Evolutionary conservation across 2,329 filamentous ascomycete species (phyloP).

Genomic region (Canariomyces notabilis): DNA sequence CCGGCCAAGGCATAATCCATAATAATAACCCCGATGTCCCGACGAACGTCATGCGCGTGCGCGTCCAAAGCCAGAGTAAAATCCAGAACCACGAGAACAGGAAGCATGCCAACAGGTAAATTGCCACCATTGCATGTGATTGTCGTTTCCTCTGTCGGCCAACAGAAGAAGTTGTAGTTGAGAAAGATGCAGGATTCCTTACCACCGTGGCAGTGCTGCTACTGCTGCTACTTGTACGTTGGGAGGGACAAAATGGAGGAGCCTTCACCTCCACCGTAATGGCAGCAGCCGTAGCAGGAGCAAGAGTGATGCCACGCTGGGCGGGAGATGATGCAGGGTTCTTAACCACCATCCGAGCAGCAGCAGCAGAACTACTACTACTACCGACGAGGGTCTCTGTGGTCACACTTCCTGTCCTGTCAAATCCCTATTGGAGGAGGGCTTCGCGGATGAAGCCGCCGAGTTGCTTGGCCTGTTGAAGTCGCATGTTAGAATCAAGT

Average conservation of each 20-base stretch:
- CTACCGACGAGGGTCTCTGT: background rate
- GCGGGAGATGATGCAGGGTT: no score
- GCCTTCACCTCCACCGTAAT: no score
- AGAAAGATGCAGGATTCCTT: no score
- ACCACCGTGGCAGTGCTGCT: no score
- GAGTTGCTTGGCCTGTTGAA: slow-evolving; percentile 33
- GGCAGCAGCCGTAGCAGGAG: no score
- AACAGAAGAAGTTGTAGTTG: background rate
- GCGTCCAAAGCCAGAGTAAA: background rate
- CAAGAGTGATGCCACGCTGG: no score
- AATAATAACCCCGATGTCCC: no score
- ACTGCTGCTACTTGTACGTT: no score
- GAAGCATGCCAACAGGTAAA: background rate
- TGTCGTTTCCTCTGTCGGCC: background rate
- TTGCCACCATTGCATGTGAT: background rate
- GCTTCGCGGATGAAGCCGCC: slow-evolving; percentile 33
- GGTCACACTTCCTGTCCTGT: background rate
- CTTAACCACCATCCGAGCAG: background rate
- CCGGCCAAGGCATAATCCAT: background rate
- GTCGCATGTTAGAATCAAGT: slow-evolving; percentile 18
- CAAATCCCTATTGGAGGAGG: slow-evolving; percentile 18
- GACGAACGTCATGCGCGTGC: background rate
- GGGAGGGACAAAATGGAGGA: no score
- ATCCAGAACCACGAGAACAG: background rate
- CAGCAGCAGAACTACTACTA: background rate